Conservation (phyloP, 768 basidiomycete genomes). For the Hygrophoropsis aurantiaca region DNA sequence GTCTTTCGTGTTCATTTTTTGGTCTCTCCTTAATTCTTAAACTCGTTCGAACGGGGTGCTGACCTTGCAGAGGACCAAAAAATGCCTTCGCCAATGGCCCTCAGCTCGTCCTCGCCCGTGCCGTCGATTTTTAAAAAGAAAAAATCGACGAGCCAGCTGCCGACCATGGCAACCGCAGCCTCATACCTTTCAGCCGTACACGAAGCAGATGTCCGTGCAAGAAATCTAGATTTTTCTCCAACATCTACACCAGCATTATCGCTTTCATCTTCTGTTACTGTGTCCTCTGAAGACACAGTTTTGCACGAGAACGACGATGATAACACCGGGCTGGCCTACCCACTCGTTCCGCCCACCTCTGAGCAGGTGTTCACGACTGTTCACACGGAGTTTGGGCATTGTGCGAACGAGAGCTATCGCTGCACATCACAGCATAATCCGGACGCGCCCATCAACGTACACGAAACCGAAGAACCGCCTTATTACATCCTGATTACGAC, state of each 20-base stretch:
- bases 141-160: slow-evolving; percentile 31
- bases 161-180: slow-evolving; percentile 50
- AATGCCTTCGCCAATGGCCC: slow-evolving; percentile 65
- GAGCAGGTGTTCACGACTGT: slow-evolving; percentile 76
- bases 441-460: slow-evolving; percentile 43
- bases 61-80: background rate
- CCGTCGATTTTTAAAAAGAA: slow-evolving; percentile 68
- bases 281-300: slow-evolving; percentile 66
- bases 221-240: slow-evolving; percentile 47
- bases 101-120: slow-evolving; percentile 49
- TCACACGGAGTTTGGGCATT: slow-evolving; percentile 93
- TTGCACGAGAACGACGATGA: slow-evolving; percentile 54
- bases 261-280: slow-evolving; percentile 69
- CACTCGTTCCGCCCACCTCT: slow-evolving; percentile 71
- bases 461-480: slow-evolving; percentile 80
- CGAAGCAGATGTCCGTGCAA: slow-evolving; percentile 67
- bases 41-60: background rate
- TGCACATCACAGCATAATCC: slow-evolving; percentile 61
- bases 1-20: background rate
- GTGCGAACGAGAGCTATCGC: slow-evolving; percentile 74
- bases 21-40: background rate
- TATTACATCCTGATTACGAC: slow-evolving; percentile 92
- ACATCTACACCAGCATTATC: slow-evolving; percentile 72
- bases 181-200: slow-evolving; percentile 63
- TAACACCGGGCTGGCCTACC: slow-evolving; percentile 59